Conservation (phyloP, 495 filamentous ascomycete genomes). For the Hyaloscypha bicolor region DNA sequence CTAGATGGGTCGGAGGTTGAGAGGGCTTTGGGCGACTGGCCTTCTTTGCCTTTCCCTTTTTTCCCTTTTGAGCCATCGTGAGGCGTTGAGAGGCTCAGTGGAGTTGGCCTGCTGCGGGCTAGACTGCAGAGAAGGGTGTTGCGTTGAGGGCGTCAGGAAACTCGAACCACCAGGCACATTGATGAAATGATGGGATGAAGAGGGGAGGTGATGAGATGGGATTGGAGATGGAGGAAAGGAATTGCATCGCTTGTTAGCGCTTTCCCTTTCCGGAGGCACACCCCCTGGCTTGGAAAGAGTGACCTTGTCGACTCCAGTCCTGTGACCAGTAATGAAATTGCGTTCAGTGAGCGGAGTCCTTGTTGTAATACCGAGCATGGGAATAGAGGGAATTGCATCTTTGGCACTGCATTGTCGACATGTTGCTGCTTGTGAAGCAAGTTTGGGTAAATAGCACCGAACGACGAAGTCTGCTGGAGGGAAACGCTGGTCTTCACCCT, state of each 20-base stretch:
- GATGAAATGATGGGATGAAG: not conserved
- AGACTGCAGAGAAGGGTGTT: not conserved
- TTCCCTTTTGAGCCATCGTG: not conserved
- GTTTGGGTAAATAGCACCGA: not conserved
- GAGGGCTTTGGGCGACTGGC: not conserved
- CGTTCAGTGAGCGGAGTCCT: too few relatives aligned
- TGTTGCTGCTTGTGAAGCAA: not conserved
- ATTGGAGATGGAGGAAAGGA: not conserved
- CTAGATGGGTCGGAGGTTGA: not conserved
- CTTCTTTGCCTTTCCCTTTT: not conserved
- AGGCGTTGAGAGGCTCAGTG: not conserved
- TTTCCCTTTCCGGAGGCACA: not conserved
- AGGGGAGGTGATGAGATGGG: not conserved
- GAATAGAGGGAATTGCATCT: not conserved
- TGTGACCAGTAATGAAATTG: too few relatives aligned
- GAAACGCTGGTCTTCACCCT: too few relatives aligned
- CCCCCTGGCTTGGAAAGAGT: not conserved
- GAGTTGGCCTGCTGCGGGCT: not conserved
- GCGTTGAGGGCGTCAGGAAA: not conserved
- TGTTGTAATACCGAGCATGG: too few relatives aligned
- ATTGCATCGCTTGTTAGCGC: not conserved
- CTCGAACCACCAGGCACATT: not conserved
- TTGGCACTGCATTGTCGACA: not conserved
- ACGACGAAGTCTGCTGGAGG: too few relatives aligned
- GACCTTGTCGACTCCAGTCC: not conserved